Evolutionary conservation across 2,329 filamentous ascomycete genomes (phyloP), one percentile per base, ranked within the genome.

Genomic region (Trichoderma polysporum): DNA sequence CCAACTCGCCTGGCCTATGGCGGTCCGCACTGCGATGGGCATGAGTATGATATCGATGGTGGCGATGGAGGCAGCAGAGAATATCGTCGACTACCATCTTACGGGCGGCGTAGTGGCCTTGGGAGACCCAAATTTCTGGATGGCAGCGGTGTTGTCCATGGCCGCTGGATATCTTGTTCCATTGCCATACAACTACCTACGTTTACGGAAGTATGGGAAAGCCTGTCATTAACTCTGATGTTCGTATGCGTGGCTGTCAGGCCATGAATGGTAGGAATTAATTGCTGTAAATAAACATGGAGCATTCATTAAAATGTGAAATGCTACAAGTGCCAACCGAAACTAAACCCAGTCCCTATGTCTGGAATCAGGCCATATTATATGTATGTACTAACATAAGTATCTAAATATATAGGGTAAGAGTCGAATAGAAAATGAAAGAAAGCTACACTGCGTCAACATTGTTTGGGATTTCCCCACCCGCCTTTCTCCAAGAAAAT

Each of bases 41-140:
- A 88, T 87, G 85, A 87, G 85, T 66, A 74, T 86, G 56, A 82
- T 87, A 10, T 87, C 85, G 0, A 87, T 87, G 85, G 10, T 86
- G 2, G 83, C 85, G 0, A 88, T 88, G 85, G 85, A 87, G 71
- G 68, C 78, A 3, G 84, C 82, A 0, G 81, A 87, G 70, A 87
- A 87, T 68, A 68, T 76, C 0, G 84, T 87, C 3, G 85, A 88
- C 68, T 87, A 83, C 66, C 80, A 84, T 66, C 74, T 87, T 0
- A 87, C 85, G 0, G 83, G 84, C 0, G 85, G 85, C 0, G 71
- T 79, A 1, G 81, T 87, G 1, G 74, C 78, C 0, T 72, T 86
- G 12, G 76, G 79, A 1, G 79, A 81, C 29, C 81, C 83, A 0
- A 68, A 73, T 1, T 87, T 87, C 66, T 88, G 85, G 85, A 68